Base-by-base conservation (phyloP, 306 rosid genomes). In the Fragaria ananassa region DNA sequence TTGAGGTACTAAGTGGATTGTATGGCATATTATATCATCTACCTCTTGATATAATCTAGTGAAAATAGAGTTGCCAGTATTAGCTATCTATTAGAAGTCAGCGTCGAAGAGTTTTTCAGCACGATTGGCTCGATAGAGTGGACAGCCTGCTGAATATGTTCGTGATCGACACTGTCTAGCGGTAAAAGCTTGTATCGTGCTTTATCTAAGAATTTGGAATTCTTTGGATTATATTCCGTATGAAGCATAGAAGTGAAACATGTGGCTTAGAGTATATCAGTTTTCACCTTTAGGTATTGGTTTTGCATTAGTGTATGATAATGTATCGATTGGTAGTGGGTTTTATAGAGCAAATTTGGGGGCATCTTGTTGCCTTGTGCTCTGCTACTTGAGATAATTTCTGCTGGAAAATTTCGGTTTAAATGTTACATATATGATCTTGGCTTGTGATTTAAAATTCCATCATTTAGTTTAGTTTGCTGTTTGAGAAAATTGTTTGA, bases 381-480 rank as follows among this genome's bases (percentile, higher is more conserved):
- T 71, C 75, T 51, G 34, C 64, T 49, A 27, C 31, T 29, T 71
- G 44, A 29, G 17, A 61, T 71, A 15, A 37, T 37, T 70, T 53
- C 46, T 71, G n/a, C 41, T 34, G 37, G 64, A 35, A 71, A 71
- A 2, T 19, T 71, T 53, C n/a, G 34, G 47, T 74, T 60, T 60
- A n/a, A 17, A 9, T 46, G 37, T 61, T 45, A 29, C 23, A 46
- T 27, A 62, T 12, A 6, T 35, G 23, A 62, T 62, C 21, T 14
- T 27, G 67, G 42, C 10, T 29, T 62, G 14, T 15, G 35, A 29
- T 29, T 1, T 31, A 17, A 7, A 77, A 76, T 45, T 27, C 62
- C n/a, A 51, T 73, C 39, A 18, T 18, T 31, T 18, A 14, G 35
- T 35, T 10, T 34, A 41, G 49, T 51, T 74, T 79, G 51, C 25